A percentile compares a stretch with the other conserved stretches of the same genome.
Evolutionary conservation across 805 yeast genomes (phyloP).

Genomic region (Kazachstania kunashirensis): DNA sequence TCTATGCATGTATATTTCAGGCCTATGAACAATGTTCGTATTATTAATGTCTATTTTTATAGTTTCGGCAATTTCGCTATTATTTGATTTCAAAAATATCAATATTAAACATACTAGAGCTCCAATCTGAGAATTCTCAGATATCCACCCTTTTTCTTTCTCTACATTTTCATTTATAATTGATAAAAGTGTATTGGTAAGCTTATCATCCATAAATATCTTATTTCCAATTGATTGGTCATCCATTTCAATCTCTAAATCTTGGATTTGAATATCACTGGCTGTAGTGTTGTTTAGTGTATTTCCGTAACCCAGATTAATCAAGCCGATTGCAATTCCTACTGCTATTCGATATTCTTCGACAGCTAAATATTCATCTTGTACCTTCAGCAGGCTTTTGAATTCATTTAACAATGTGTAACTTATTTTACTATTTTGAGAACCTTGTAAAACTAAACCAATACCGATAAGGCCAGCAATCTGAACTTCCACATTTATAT

Average conservation of each 20-base stretch:
- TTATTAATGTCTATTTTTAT: conserved; percentile 44
- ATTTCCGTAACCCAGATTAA: conserved; percentile 66
- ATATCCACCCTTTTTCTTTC: conserved; percentile 23
- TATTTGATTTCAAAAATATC: conserved; percentile 60
- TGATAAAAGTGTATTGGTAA: conserved; percentile 10
- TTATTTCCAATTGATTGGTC: neutral
- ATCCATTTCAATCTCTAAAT: neutral
- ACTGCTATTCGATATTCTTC: conserved; percentile 83
- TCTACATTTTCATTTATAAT: conserved; percentile 15
- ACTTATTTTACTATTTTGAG: conserved; percentile 80
- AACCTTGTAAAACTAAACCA: conserved; percentile 69
- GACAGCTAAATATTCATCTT: conserved; percentile 47
- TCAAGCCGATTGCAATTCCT: conserved; percentile 78
- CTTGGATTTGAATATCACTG: conserved; percentile 1
- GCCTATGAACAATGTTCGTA: conserved; percentile 35
- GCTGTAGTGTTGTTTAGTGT: neutral
- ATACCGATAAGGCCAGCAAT: conserved; percentile 87
- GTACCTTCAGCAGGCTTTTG: conserved; percentile 38
- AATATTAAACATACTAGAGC: conserved; percentile 68
- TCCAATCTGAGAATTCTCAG: conserved; percentile 43
- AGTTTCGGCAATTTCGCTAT: conserved; percentile 45
- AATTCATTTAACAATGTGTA: conserved; percentile 68
- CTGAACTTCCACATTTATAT: conserved; percentile 75
- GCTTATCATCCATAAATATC: conserved; percentile 1
- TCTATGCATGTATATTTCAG: conserved; percentile 63